phyloP scores from a whole-genome alignment of 129 eudicot species.

The Saposhnikovia divaricata region DNA sequence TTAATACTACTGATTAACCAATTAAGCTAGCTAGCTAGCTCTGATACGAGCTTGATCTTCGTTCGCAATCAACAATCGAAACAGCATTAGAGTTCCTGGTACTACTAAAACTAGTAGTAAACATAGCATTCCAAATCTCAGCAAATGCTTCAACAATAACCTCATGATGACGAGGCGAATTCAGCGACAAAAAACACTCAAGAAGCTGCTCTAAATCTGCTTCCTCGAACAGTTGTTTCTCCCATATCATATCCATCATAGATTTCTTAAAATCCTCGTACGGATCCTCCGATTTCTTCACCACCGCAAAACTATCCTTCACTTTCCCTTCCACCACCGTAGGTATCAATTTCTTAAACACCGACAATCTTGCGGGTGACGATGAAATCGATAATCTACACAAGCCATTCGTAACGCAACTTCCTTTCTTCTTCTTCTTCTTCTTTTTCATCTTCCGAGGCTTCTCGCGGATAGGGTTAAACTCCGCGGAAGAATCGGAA shows the following conservation, averaged over 20 bases:
- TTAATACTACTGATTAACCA: not conserved
- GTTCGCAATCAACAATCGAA: not conserved
- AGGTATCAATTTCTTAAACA: conserved; percentile 62
- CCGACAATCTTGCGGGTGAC: conserved; percentile 63
- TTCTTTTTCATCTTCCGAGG: conserved; percentile 14
- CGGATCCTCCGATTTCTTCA: conserved; percentile 85
- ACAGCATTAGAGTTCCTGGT: not conserved
- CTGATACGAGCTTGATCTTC: not conserved
- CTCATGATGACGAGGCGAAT: conserved; percentile 56
- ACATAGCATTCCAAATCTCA: conserved; percentile 71
- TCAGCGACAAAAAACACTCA: conserved; percentile 72
- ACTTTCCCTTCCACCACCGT: conserved; percentile 69
- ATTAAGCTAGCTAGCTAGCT: not conserved
- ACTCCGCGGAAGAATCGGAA: conserved; percentile 49
- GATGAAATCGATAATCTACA: not conserved
- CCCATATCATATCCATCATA: conserved; percentile 92
- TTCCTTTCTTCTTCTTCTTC: conserved; percentile 16
- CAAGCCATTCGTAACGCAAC: conserved; percentile 24
- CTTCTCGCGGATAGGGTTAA: conserved; percentile 35
- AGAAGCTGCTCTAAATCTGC: conserved; percentile 71
- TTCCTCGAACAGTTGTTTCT: conserved; percentile 72
- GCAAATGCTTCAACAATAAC: conserved; percentile 64
- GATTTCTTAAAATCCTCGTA: conserved; percentile 77
- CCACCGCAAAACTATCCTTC: conserved; percentile 86
- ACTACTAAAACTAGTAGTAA: conserved; percentile 13